Percentiles rank a stretch among this genome's conserved stretches.
phyloP scores from a whole-genome alignment of 163 green algal species.

The Scenedesmus sp. region DNA sequence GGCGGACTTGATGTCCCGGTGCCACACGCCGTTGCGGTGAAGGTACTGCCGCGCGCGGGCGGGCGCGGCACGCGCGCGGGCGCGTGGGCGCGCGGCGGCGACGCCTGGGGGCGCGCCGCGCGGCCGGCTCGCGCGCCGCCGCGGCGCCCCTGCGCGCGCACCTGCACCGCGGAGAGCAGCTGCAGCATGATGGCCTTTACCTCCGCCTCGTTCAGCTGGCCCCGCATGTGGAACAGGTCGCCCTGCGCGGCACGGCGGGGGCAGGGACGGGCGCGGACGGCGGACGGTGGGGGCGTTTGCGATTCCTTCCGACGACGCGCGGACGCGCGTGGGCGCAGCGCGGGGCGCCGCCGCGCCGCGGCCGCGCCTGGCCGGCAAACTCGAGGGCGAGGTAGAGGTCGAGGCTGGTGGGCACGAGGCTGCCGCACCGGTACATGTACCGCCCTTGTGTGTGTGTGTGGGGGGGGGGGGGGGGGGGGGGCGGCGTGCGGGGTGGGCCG shows the following conservation, averaged over 20 bases:
- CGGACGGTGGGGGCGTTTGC: no score
- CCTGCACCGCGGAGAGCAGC: conserved; percentile 55
- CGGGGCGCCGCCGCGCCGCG: no score
- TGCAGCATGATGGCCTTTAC: conserved; percentile 57
- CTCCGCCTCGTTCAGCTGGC: conserved; percentile 51
- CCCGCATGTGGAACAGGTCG: conserved; percentile 84
- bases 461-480: neutral
- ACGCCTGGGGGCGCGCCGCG: no score
- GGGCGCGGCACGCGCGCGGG: no score
- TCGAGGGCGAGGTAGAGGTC: conserved; percentile 86
- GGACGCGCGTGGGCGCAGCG: no score
- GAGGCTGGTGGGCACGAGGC: conserved; percentile 72
- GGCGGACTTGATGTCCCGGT: conserved; percentile 88
- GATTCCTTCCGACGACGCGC: no score
- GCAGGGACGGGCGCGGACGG: neutral
- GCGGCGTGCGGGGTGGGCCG: neutral
- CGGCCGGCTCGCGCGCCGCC: no score
- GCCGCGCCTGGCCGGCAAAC: conserved; percentile 54
- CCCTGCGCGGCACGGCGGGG: conserved; percentile 41
- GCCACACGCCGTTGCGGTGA: conserved; percentile 83
- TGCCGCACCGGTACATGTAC: conserved; percentile 63
- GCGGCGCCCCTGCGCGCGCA: no score
- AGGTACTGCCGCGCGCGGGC: conserved; percentile 86
- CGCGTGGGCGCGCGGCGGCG: no score
- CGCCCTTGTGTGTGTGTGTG: no score